phyloP scores from a whole-genome alignment of 768 basidiomycete genomes.

The Rhizopogon rudus region DNA sequence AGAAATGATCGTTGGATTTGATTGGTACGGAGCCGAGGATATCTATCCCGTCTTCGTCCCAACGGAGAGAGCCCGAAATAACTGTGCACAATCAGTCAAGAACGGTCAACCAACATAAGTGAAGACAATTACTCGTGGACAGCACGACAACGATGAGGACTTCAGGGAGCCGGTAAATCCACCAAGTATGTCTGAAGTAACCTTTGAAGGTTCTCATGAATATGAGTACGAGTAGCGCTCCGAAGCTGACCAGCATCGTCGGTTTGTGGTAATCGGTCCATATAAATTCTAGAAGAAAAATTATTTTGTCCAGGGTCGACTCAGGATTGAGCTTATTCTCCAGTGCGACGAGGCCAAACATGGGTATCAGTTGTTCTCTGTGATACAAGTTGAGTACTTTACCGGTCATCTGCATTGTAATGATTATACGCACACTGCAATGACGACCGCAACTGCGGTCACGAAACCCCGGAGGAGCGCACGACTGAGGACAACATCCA shows the following conservation, averaged over 20 bases:
- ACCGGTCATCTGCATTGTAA: not conserved
- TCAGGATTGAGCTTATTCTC: conserved; percentile 53
- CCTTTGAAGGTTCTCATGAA: conserved; percentile 53
- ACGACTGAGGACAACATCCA: conserved; percentile 89
- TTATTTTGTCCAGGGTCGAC: conserved; percentile 69
- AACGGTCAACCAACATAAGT: not conserved
- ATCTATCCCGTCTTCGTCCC: conserved; percentile 76
- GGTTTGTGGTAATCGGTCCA: conserved; percentile 53
- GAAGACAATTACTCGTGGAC: conserved; percentile 61
- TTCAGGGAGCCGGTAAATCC: conserved; percentile 81
- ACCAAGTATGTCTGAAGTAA: conserved; percentile 55
- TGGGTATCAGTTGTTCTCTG: conserved; percentile 83
- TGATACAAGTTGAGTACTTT: not conserved
- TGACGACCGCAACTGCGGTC: conserved; percentile 79
- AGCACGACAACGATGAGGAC: conserved; percentile 83
- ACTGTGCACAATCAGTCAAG: conserved; percentile 36
- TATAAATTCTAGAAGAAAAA: conserved; percentile 64
- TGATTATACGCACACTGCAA: conserved; percentile 58
- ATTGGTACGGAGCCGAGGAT: conserved; percentile 79
- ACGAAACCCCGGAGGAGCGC: conserved; percentile 87
- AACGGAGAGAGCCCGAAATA: conserved; percentile 59
- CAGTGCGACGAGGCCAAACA: conserved; percentile 73
- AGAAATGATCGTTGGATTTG: conserved; percentile 52
- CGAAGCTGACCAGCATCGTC: conserved; percentile 74
- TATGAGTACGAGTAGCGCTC: conserved; percentile 63